Percentiles rank a stretch among this genome's conserved stretches.
Conservation (phyloP, 495 filamentous ascomycete genomes). For the Aspergillus cavernicola region DNA sequence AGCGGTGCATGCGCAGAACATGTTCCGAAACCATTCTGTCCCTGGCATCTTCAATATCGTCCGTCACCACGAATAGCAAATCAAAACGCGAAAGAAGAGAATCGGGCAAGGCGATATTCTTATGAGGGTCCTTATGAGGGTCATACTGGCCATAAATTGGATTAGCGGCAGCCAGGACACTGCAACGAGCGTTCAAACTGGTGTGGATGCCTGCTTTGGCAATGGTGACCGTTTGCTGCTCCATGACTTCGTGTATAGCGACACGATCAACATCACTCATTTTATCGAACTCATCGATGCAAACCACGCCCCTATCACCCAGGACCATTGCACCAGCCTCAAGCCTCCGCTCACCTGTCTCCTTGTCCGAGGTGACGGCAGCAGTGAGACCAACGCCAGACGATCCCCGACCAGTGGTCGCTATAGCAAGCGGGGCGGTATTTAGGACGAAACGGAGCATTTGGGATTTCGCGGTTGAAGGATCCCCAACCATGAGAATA, state of each 20-base stretch:
- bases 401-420: conserved; percentile 94
- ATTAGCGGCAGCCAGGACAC: conserved; percentile 94
- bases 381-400: conserved; percentile 98
- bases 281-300: conserved; percentile 99
- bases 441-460: conserved; percentile 96
- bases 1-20: conserved; percentile 95
- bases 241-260: conserved; percentile 99
- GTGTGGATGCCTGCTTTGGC: conserved; percentile 99
- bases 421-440: conserved; percentile 94
- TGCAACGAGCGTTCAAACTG: conserved; percentile 93
- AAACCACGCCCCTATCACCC: conserved; percentile 93
- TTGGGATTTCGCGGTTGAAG: conserved; percentile 97
- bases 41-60: conserved; percentile 90
- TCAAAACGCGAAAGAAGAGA: conserved; percentile 98
- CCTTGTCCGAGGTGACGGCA: conserved; percentile 93
- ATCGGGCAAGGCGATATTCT: conserved; percentile 96
- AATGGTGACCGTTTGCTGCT: conserved; percentile 99
- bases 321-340: conserved; percentile 99
- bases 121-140: conserved; percentile 95
- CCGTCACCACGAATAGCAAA: conserved; percentile 95
- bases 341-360: conserved; percentile 90
- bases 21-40: conserved; percentile 94
- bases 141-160: conserved; percentile 99
- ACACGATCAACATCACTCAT: conserved; percentile 99
- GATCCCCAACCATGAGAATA: conserved; percentile 98